A percentile compares a stretch with the other conserved stretches of the same genome.
phyloP scores from a whole-genome alignment of 768 basidiomycete genomes.

The Cystobasidium tubakii region DNA sequence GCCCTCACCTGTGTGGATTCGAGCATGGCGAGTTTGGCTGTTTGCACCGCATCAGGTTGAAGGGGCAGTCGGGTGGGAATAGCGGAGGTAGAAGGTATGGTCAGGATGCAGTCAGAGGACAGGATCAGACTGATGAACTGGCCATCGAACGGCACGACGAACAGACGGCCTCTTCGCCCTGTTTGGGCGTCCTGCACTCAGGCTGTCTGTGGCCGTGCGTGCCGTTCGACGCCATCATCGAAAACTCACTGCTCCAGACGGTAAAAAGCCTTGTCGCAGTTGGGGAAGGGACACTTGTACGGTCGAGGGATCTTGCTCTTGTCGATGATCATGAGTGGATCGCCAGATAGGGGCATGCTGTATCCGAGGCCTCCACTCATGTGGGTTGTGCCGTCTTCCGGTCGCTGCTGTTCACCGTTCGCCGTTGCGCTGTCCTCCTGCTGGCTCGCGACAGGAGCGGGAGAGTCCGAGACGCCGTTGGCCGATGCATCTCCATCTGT shows the following conservation, averaged over 20 bases:
- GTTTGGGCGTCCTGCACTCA: too few relatives aligned
- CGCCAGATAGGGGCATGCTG: not conserved
- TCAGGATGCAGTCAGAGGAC: not conserved
- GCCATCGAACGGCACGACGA: too few relatives aligned
- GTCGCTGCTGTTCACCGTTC: not conserved
- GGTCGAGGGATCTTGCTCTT: slow-evolving; percentile 59
- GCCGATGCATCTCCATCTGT: not conserved
- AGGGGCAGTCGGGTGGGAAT: not conserved
- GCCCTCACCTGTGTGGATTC: slow-evolving; percentile 68
- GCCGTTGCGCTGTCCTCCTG: not conserved
- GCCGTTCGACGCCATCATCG: not conserved
- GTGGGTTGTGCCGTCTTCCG: not conserved
- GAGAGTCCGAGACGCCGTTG: not conserved
- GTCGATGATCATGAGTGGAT: slow-evolving; percentile 49
- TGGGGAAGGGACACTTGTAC: slow-evolving; percentile 81
- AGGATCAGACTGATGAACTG: not conserved
- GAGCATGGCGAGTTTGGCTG: slow-evolving; percentile 84
- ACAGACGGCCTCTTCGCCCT: too few relatives aligned
- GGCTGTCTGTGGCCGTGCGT: too few relatives aligned
- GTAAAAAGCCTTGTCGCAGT: slow-evolving; percentile 88
- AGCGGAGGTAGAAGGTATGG: not conserved
- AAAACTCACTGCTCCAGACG: slow-evolving; percentile 67
- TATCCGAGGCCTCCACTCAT: not conserved
- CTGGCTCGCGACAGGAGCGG: not conserved
- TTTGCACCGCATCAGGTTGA: not conserved